Evolutionary conservation across 75 land plant genomes (phyloP).

Genomic region (Picea glauca): DNA sequence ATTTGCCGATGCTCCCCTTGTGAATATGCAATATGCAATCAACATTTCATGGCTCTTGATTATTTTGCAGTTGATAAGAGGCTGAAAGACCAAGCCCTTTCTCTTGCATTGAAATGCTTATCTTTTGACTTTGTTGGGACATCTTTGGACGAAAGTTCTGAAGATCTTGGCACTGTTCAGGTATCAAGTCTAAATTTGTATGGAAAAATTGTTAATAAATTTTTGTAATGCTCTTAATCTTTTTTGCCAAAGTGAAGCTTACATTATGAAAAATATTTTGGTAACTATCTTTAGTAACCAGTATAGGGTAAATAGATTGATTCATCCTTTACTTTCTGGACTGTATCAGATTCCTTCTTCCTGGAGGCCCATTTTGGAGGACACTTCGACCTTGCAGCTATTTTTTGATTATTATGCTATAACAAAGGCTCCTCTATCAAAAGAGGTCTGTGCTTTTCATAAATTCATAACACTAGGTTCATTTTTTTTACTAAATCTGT

Average conservation of each 20-base stretch:
- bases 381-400: conserved; percentile 77
- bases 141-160: conserved; percentile 92
- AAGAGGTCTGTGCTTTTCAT: conserved; percentile 55
- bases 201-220: background rate
- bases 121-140: conserved; percentile 96
- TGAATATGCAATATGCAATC: background rate
- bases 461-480: background rate
- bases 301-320: background rate
- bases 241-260: background rate
- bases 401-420: conserved; percentile 90
- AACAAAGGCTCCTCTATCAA: conserved; percentile 76
- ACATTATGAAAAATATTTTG: background rate
- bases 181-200: conserved; percentile 20
- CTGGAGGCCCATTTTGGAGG: conserved; percentile 80
- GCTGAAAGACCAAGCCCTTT: conserved; percentile 68
- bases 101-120: conserved; percentile 73
- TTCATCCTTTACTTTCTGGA: background rate
- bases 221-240: background rate
- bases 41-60: background rate
- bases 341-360: conserved; percentile 73
- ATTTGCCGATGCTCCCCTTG: background rate
- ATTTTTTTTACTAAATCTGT: background rate
- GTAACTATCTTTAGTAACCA: background rate
- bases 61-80: conserved; percentile 37
- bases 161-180: conserved; percentile 95